phyloP scores from a whole-genome alignment of 495 filamentous ascomycete species.

The Daldinia bambusicola region DNA sequence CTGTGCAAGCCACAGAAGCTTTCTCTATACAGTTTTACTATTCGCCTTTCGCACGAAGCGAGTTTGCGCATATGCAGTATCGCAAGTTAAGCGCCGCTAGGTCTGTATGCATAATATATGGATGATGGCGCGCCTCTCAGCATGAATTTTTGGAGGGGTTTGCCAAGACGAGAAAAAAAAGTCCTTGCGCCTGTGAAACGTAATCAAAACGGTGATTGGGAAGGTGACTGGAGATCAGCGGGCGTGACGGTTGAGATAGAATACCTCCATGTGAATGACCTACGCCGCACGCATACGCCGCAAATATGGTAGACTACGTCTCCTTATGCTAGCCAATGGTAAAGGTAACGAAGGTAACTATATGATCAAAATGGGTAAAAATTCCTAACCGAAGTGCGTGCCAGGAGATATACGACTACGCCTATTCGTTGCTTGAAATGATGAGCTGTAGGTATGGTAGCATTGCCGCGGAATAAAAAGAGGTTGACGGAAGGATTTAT shows the following conservation, averaged over 20 bases:
- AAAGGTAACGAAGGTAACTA: constrained; percentile 28
- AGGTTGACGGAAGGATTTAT: constrained; percentile 38
- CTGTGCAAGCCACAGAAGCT: constrained; percentile 34
- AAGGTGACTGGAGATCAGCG: constrained; percentile 30
- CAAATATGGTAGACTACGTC: constrained; percentile 31
- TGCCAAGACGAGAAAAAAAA: constrained; percentile 39
- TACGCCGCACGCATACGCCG: constrained; percentile 34
- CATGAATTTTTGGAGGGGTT: constrained; percentile 20
- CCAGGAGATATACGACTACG: constrained; percentile 37
- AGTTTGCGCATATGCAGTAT: constrained; percentile 42
- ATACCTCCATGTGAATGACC: constrained; percentile 12
- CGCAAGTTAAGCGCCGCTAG: constrained; percentile 43
- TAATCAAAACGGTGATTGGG: constrained; percentile 36
- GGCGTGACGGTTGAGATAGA: constrained; percentile 29
- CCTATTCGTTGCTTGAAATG: constrained; percentile 38
- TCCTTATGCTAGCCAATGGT: constrained; percentile 27
- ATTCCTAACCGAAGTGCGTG: constrained; percentile 41
- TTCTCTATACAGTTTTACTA: constrained; percentile 24
- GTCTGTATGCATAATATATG: constrained; percentile 27
- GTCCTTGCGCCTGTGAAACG: constrained; percentile 40
- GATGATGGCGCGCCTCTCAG: constrained; percentile 20
- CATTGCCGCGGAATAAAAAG: constrained; percentile 37
- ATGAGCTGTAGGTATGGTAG: constrained; percentile 44
- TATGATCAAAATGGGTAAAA: constrained; percentile 29
- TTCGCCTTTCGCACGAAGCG: constrained; percentile 22